Conservation (phyloP, 305 asterid genomes). For the Stenogyne calaminthoides region DNA sequence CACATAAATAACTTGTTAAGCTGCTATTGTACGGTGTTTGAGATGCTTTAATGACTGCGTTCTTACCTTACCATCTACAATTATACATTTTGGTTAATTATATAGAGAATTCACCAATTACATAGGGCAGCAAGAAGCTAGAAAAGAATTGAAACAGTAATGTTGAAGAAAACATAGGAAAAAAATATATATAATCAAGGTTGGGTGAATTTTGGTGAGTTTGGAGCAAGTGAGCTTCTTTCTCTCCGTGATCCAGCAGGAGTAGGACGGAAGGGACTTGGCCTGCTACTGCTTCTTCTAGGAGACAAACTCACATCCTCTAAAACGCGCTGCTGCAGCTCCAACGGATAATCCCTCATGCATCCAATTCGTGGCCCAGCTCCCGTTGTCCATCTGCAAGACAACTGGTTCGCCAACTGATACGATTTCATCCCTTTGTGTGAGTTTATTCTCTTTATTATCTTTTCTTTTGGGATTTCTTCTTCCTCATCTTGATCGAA, state of each 20-base stretch:
- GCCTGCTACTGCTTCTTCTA: slow-evolving; percentile 29
- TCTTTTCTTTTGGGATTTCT: slow-evolving; percentile 63
- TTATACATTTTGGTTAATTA: too few relatives aligned
- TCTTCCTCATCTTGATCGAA: slow-evolving; percentile 50
- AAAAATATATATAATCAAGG: not conserved
- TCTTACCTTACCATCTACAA: too few relatives aligned
- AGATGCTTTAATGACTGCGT: not conserved
- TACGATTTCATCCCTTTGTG: slow-evolving; percentile 69
- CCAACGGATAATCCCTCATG: slow-evolving; percentile 81
- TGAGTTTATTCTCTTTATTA: slow-evolving; percentile 62
- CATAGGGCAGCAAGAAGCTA: not conserved
- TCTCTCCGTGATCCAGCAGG: slow-evolving; percentile 33
- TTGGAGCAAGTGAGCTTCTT: slow-evolving; percentile 39
- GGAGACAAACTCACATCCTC: slow-evolving; percentile 81
- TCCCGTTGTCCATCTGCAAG: slow-evolving; percentile 88
- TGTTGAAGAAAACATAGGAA: not conserved
- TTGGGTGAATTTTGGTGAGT: not conserved
- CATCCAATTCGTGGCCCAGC: slow-evolving; percentile 95
- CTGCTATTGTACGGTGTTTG: not conserved
- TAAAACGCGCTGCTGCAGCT: slow-evolving; percentile 71
- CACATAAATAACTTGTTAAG: not conserved
- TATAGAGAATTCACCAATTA: too few relatives aligned
- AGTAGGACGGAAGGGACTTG: not conserved
- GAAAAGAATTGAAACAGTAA: not conserved
- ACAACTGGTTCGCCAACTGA: slow-evolving; percentile 70